These are phyloP conservation scores for Lentinula novae-zelandiae DNA, from an alignment of 1,284 basidiomycete genomes.

Conservation along the genomic window DNA sequence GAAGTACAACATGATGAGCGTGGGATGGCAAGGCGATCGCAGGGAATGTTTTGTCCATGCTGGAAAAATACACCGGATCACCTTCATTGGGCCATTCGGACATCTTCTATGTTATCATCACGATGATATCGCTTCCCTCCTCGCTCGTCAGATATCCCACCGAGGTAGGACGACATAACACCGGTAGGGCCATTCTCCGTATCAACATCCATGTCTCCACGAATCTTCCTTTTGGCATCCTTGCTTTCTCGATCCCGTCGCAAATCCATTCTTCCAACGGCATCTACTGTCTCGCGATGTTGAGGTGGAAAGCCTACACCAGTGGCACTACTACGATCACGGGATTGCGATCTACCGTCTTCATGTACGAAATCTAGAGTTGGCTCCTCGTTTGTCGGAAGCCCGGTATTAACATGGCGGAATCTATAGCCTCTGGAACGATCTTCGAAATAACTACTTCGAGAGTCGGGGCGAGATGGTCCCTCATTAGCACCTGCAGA, in stretches of 20 bases:
- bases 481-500: slow-evolving; percentile 38
- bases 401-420: slow-evolving; percentile 31
- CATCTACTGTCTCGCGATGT: slow-evolving; percentile 4
- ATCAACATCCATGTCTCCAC: slow-evolving; percentile 61
- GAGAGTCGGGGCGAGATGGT: slow-evolving; percentile 45
- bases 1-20: background rate
- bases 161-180: slow-evolving; percentile 20
- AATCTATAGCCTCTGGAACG: slow-evolving; percentile 37
- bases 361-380: slow-evolving; percentile 47
- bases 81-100: slow-evolving; percentile 33
- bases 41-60: background rate
- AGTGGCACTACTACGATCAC: slow-evolving; percentile 20
- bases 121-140: slow-evolving; percentile 57
- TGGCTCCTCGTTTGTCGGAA: slow-evolving; percentile 20
- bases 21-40: no score
- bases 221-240: slow-evolving; percentile 45
- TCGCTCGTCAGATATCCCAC: slow-evolving; percentile 38
- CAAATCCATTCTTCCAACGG: background rate
- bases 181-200: slow-evolving; percentile 26
- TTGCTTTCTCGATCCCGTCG: background rate
- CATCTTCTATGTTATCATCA: slow-evolving; percentile 40
- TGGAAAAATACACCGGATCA: slow-evolving; percentile 12
- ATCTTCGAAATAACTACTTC: slow-evolving; percentile 42
- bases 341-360: slow-evolving; percentile 37
- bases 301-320: slow-evolving; percentile 15